Percentiles rank a stretch among this genome's conserved stretches.
These are phyloP conservation scores for Sphaerosporella brunnea DNA, from an alignment of 495 filamentous ascomycete genomes.

Conservation along the genomic window DNA sequence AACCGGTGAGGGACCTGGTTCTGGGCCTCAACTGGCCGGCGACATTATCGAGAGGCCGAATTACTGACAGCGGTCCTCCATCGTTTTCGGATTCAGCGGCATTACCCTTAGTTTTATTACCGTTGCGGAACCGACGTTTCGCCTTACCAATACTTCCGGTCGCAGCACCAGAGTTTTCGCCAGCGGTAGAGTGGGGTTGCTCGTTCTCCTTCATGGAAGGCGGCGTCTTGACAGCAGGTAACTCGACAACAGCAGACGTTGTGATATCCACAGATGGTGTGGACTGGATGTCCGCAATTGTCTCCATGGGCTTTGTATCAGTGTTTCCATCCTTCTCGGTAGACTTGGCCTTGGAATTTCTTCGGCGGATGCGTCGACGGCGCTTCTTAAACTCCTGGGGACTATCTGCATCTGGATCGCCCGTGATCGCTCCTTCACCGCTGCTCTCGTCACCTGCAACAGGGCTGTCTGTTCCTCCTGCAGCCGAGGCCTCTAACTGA, in stretches of 20 bases:
- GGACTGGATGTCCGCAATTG: not conserved
- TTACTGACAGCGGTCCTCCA: not conserved
- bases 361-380: constrained; percentile 1
- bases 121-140: constrained; percentile 1
- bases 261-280: too few relatives aligned
- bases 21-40: not conserved
- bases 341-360: not conserved
- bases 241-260: too few relatives aligned
- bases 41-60: not conserved
- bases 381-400: not conserved
- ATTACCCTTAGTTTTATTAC: not conserved
- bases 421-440: not conserved
- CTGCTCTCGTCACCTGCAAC: not conserved
- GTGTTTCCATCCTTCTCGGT: not conserved
- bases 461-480: not conserved
- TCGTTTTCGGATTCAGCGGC: not conserved
- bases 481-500: not conserved
- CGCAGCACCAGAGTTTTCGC: not conserved
- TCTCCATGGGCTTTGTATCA: not conserved
- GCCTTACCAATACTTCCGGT: not conserved
- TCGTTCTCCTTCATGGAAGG: not conserved
- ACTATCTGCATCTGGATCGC: not conserved
- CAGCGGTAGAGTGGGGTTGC: not conserved
- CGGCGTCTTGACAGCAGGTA: not conserved
- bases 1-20: not conserved